Conservation (phyloP, 1,284 basidiomycete species). For the Ceratobasidium sp. region DNA sequence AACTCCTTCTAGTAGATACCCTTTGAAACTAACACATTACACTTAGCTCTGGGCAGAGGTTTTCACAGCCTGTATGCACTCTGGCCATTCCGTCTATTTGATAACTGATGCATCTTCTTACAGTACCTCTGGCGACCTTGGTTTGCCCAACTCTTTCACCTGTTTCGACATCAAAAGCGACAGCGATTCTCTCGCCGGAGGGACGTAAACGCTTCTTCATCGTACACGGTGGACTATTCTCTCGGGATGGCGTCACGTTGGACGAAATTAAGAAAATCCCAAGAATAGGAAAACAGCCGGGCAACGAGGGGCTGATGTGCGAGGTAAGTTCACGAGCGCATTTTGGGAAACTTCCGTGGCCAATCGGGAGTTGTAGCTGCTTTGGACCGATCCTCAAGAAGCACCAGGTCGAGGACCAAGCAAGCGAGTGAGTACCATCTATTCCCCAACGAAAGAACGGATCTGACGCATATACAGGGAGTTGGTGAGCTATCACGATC, state of each 20-base stretch:
- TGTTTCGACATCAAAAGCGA: constrained; percentile 50
- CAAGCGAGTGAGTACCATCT: constrained; percentile 74
- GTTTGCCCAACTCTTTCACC: constrained; percentile 55
- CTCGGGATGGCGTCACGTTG: constrained; percentile 90
- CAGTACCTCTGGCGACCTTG: constrained; percentile 91
- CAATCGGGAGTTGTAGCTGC: constrained; percentile 52
- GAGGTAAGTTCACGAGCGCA: constrained; percentile 47
- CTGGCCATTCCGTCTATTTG: not conserved
- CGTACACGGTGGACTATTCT: constrained; percentile 96
- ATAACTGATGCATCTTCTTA: not conserved
- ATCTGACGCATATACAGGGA: constrained; percentile 8
- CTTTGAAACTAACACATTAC: constrained; percentile 18
- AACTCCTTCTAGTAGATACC: not conserved
- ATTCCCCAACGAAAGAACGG: constrained; percentile 16
- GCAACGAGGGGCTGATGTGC: constrained; percentile 95
- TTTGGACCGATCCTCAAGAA: constrained; percentile 97
- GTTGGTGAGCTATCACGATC: constrained; percentile 18
- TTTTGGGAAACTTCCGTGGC: not conserved
- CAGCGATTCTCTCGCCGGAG: constrained; percentile 77
- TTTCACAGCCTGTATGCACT: constrained; percentile 81
- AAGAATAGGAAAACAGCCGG: constrained; percentile 89
- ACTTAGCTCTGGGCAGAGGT: constrained; percentile 85
- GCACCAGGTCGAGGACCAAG: constrained; percentile 91
- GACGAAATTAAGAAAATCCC: constrained; percentile 91
- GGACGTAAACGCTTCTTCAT: constrained; percentile 92